A percentile compares a stretch with the other conserved stretches of the same genome.
Conservation (phyloP, 1,284 basidiomycete species). For the Austroboletus niveus region DNA sequence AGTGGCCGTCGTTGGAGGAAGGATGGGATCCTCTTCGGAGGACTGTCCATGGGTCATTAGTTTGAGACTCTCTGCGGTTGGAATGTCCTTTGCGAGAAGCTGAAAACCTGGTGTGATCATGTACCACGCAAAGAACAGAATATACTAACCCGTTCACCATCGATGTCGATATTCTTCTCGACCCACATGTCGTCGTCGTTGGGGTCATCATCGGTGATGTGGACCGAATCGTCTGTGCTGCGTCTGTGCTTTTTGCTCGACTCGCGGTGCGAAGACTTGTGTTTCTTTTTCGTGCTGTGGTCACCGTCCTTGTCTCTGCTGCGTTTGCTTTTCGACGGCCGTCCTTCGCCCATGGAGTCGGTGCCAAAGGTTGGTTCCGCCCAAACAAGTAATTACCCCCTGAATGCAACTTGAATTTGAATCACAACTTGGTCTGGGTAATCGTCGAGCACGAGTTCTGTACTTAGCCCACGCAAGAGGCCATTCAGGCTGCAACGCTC, state of each 20-base stretch:
- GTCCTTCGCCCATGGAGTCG: constrained; percentile 24
- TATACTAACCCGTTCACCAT: constrained; percentile 62
- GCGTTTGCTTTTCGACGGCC: constrained; percentile 37
- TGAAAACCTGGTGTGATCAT: constrained; percentile 28
- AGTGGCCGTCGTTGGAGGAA: constrained; percentile 44
- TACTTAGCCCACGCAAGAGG: constrained; percentile 51
- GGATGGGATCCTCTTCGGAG: constrained; percentile 41
- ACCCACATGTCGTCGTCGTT: constrained; percentile 78
- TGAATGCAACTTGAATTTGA: constrained; percentile 15
- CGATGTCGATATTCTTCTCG: constrained; percentile 83
- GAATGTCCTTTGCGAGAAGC: constrained; percentile 70
- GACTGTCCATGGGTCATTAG: constrained; percentile 58
- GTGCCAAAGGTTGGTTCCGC: constrained; percentile 1
- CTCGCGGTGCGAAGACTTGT: constrained; percentile 38
- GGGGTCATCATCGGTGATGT: constrained; percentile 58
- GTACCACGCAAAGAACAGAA: not conserved
- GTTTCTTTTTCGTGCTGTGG: constrained; percentile 43
- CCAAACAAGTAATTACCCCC: constrained; percentile 23
- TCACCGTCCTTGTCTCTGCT: constrained; percentile 38
- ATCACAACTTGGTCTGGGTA: too few species aligned
- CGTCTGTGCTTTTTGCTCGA: constrained; percentile 37
- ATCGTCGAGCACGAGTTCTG: too few species aligned
- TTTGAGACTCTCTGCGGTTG: constrained; percentile 73
- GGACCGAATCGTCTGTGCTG: constrained; percentile 29
- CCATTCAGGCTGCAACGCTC: constrained; percentile 65